These are phyloP conservation scores for Populus nigra DNA, from an alignment of 345 rosid species.

Conservation along the genomic window DNA sequence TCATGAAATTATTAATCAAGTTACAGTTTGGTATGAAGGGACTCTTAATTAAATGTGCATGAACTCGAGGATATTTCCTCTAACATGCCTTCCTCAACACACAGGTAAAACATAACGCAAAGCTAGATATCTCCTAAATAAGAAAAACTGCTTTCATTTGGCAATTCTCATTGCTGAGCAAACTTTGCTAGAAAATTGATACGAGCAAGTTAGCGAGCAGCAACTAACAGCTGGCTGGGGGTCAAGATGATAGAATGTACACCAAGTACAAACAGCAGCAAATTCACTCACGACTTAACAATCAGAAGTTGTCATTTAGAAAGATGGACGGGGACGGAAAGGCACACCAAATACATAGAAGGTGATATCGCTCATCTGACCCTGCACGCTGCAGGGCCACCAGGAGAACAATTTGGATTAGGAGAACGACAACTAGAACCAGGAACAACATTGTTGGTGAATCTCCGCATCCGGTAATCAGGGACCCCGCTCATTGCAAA, in stretches of 20 bases:
- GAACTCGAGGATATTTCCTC: background rate
- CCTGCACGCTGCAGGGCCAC: slow-evolving; percentile 75
- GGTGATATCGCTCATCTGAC: slow-evolving; percentile 59
- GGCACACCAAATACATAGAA: slow-evolving; percentile 46
- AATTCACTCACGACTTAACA: slow-evolving; percentile 41
- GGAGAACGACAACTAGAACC: slow-evolving; percentile 78
- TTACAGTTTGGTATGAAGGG: background rate
- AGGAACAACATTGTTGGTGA: slow-evolving; percentile 66
- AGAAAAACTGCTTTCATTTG: slow-evolving; percentile 8
- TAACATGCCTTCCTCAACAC: background rate
- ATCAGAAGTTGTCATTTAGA: slow-evolving; percentile 34
- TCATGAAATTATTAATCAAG: background rate
- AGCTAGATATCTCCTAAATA: background rate
- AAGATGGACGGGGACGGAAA: slow-evolving; percentile 23
- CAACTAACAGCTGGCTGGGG: slow-evolving; percentile 29
- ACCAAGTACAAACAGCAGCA: slow-evolving; percentile 25
- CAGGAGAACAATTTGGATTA: slow-evolving; percentile 71
- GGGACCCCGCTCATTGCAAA: slow-evolving; percentile 76
- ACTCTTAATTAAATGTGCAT: background rate
- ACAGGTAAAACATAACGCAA: background rate
- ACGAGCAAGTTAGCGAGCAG: slow-evolving; percentile 33
- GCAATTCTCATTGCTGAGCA: slow-evolving; percentile 14
- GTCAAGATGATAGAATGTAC: slow-evolving; percentile 23
- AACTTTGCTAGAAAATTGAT: slow-evolving; percentile 16
- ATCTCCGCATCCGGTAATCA: slow-evolving; percentile 60